Evolutionary conservation across 2,329 filamentous ascomycete genomes (phyloP), one percentile per base, ranked within the genome.

Genomic region (Colletotrichum musae): DNA sequence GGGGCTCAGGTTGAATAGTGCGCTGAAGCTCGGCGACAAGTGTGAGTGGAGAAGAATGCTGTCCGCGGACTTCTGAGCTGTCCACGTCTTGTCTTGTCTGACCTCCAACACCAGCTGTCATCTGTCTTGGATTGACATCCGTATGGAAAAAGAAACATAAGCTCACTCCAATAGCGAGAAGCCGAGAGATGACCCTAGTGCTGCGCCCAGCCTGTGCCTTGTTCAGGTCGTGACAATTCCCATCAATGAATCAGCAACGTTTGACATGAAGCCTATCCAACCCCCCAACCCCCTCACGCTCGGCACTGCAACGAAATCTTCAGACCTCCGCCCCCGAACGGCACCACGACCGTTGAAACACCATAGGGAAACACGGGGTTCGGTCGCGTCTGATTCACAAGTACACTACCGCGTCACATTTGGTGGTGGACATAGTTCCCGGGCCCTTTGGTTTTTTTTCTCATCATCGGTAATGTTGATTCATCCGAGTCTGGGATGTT

Each of bases 281-380:
- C 50, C 43, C 41, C 54, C 59, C 56, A 2, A 43, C n/a, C 50
- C 50, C 41, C 54, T 66, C 56, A 2, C 16, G 50, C 43, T 56
- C 50, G 28, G 54, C 61, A 45, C 13, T 24, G 18, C 45, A 32
- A n/a, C 26, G 57, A 36, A 36, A 36, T 36, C 32, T 36, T 36
- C 21, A 21, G 16, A 32, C 24, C 54, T 26, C 43, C 21, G 10
- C 39, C 18, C 26, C 9, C 60, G 13, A 57, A 61, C 45, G 26
- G 51, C 62, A 70, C 62, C 51, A 32, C 24, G 26, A 28, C 16
- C 2, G 50, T 61, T 66, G 63, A 68, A 70, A 67, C 67, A 26
- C 51, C 12, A 26, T 1, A n/a, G 26, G 45, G 45, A 66, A 60
- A 60, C 51, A 60, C 32, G 56, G 51, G 51, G 56, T 24, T 70